Evolutionary conservation across 345 rosid genomes (phyloP).

Genomic region (Angophora floribunda): DNA sequence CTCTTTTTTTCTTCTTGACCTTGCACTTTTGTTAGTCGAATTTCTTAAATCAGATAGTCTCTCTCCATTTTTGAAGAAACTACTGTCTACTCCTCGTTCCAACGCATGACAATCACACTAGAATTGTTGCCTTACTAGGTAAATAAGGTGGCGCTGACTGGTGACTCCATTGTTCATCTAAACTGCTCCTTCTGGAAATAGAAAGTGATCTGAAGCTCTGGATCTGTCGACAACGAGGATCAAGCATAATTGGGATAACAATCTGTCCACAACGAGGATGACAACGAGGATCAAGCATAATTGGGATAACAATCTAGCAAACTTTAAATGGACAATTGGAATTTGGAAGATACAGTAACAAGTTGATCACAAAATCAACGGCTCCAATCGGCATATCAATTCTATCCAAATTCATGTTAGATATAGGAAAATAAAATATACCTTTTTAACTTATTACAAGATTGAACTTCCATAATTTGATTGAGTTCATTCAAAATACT

Average conservation of each 20-base stretch:
- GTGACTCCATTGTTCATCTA: not conserved
- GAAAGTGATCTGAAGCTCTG: not conserved
- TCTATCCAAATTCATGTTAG: not conserved
- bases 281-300: too few relatives aligned
- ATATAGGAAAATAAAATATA: not conserved
- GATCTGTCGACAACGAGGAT: not conserved
- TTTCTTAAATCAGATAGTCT: not conserved
- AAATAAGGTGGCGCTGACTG: not conserved
- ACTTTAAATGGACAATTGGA: not conserved
- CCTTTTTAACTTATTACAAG: fast-evolving
- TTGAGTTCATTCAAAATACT: not conserved
- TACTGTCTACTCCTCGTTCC: not conserved
- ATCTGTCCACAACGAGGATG: not conserved
- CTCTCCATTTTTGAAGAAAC: not conserved
- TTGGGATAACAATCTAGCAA: not conserved
- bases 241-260: not conserved
- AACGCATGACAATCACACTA: not conserved
- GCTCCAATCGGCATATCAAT: not conserved
- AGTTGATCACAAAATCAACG: not conserved
- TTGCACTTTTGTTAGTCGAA: not conserved
- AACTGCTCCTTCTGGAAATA: not conserved
- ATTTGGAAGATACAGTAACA: not conserved
- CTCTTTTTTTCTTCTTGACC: not conserved
- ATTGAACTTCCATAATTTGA: not conserved
- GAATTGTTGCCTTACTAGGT: not conserved